These are phyloP conservation scores for Sporothrix brunneoviolacea DNA, from an alignment of 2,329 filamentous ascomycete species.

Conservation along the genomic window DNA sequence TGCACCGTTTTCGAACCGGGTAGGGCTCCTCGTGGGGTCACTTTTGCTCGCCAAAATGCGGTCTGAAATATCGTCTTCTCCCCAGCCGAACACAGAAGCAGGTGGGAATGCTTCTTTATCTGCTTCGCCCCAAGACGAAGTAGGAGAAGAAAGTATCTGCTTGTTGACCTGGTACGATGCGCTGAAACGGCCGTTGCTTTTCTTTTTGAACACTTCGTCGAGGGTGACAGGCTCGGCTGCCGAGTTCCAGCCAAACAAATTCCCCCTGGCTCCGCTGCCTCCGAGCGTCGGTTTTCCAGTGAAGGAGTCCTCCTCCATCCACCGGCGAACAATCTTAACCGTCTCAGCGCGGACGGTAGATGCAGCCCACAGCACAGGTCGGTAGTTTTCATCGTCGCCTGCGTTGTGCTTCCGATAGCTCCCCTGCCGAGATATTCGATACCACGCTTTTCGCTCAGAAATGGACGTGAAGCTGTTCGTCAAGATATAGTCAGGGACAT, in stretches of 20 bases:
- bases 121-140: too few species aligned
- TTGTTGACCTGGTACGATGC: not conserved
- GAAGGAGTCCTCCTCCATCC: conserved; percentile 60
- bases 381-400: conserved; percentile 49
- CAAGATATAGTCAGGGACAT: conserved; percentile 41
- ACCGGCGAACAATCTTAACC: conserved; percentile 53
- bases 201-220: conserved; percentile 36
- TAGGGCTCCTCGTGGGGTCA: too few species aligned
- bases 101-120: too few species aligned
- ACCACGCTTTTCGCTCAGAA: conserved; percentile 58
- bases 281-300: conserved; percentile 40
- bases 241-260: conserved; percentile 57
- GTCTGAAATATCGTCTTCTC: too few species aligned
- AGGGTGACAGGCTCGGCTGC: conserved; percentile 45
- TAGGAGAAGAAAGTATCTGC: too few species aligned
- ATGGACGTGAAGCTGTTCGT: conserved; percentile 47
- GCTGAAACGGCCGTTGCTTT: conserved; percentile 11
- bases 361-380: conserved; percentile 50
- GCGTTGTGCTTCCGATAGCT: conserved; percentile 50
- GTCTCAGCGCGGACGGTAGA: conserved; percentile 48
- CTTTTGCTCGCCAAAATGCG: too few species aligned
- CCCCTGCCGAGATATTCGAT: conserved; percentile 55
- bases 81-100: too few species aligned
- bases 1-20: too few species aligned
- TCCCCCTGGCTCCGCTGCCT: conserved; percentile 36